These are phyloP conservation scores for Hypsizygus marmoreus DNA, from an alignment of 768 basidiomycete genomes.

Conservation along the genomic window DNA sequence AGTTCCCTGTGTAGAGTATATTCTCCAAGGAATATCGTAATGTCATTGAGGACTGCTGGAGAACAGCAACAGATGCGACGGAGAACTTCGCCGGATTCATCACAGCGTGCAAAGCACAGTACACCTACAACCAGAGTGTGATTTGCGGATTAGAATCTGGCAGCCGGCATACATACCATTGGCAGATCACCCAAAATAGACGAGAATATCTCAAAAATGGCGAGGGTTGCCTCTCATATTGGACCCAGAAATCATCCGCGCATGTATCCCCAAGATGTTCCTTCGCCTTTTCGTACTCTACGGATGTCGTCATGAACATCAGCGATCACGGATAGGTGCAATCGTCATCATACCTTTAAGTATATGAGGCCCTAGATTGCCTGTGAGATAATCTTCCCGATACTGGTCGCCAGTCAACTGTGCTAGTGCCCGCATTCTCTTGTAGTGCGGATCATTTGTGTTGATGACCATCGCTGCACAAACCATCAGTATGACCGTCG, in stretches of 20 bases:
- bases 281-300: conserved; percentile 32
- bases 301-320: not conserved
- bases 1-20: conserved; percentile 18
- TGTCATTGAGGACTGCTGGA: conserved; percentile 36
- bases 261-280: conserved; percentile 22
- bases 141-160: not conserved
- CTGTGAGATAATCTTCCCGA: conserved; percentile 40
- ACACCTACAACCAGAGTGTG: conserved; percentile 26
- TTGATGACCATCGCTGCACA: conserved; percentile 29
- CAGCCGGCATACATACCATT: conserved; percentile 25
- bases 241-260: conserved; percentile 22
- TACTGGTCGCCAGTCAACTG: conserved; percentile 27
- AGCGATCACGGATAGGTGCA: not conserved
- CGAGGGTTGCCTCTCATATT: conserved; percentile 10
- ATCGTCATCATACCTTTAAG: conserved; percentile 32
- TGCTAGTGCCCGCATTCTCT: conserved; percentile 32
- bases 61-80: conserved; percentile 39
- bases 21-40: conserved; percentile 26
- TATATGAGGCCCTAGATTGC: conserved; percentile 35
- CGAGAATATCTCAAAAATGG: conserved; percentile 17
- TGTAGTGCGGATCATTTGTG: conserved; percentile 29
- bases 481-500: not conserved
- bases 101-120: conserved; percentile 34
- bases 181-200: conserved; percentile 29
- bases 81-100: conserved; percentile 36